Percentiles rank a stretch among this genome's conserved stretches.
phyloP scores from a whole-genome alignment of 2,329 filamentous ascomycete genomes.

The Microdochium bolleyi region DNA sequence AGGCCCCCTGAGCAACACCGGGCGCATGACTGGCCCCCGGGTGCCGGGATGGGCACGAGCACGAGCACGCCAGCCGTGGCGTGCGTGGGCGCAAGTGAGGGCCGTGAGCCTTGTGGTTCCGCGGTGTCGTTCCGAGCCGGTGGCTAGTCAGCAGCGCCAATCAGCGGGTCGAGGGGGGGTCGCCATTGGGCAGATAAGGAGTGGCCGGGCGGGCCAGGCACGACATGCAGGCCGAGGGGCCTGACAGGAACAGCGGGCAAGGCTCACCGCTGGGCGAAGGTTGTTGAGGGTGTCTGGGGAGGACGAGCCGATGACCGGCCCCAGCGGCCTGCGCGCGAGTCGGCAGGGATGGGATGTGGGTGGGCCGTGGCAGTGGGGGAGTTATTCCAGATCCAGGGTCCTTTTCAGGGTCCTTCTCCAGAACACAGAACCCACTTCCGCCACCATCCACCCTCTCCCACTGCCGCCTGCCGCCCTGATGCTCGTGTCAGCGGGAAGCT shows the following conservation, averaged over 20 bases:
- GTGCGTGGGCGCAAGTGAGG: not conserved
- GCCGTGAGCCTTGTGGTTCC: not conserved
- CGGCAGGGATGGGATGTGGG: not conserved
- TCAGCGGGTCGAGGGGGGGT: not conserved
- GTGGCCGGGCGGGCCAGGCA: not conserved
- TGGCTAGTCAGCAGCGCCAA: not conserved
- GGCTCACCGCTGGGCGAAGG: not conserved
- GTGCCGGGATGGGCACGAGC: no score
- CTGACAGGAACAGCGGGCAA: not conserved
- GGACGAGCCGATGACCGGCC: not conserved
- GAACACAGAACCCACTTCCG: not conserved
- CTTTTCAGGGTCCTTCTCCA: not conserved
- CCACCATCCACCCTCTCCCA: not conserved
- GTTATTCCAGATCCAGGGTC: not conserved
- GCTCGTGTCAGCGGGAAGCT: no score
- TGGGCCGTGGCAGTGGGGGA: not conserved
- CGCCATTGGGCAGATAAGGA: not conserved
- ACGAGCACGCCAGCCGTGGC: not conserved
- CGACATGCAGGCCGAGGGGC: not conserved
- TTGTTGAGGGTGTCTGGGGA: not conserved
- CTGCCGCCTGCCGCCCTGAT: no score
- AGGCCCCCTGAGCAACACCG: not conserved
- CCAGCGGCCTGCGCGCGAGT: not conserved
- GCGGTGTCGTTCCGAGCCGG: not conserved
- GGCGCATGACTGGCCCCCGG: not conserved